Conservation (phyloP, 345 rosid genomes). For the Salix dunnii region DNA sequence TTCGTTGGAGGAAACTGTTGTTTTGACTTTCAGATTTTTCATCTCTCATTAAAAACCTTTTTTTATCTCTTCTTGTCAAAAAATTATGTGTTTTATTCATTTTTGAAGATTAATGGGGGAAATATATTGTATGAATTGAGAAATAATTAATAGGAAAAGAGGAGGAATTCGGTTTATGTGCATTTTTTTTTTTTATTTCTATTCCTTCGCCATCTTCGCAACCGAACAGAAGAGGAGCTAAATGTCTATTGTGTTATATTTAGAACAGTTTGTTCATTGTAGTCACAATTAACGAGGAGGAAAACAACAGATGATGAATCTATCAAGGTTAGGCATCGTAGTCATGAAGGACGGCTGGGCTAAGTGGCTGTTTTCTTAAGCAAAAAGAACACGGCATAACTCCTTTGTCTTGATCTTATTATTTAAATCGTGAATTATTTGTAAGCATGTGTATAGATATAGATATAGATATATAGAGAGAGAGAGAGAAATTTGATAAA, state of each 20-base stretch:
- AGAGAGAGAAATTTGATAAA: too few relatives aligned
- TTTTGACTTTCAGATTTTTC: background rate
- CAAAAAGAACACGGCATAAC: background rate
- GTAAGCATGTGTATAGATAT: too few relatives aligned
- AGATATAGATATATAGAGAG: too few relatives aligned
- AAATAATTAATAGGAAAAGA: background rate
- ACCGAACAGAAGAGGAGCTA: too few relatives aligned
- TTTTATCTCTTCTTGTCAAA: background rate
- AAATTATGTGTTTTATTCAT: background rate
- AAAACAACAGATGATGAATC: background rate
- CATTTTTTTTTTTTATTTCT: background rate
- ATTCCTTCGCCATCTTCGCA: too few relatives aligned
- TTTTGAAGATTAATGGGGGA: background rate
- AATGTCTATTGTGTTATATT: too few relatives aligned
- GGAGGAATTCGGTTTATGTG: background rate
- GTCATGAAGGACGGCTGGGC: too few relatives aligned
- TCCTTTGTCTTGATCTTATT: too few relatives aligned
- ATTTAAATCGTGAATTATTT: too few relatives aligned
- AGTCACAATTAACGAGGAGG: background rate
- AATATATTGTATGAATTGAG: background rate
- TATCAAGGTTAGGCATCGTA: background rate
- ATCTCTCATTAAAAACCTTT: background rate
- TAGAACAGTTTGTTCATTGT: background rate
- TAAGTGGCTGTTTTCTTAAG: too few relatives aligned
- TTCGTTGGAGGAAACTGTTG: background rate